These are phyloP conservation scores for Botrytis sinoallii DNA, from an alignment of 2,329 filamentous ascomycete species.

Conservation along the genomic window DNA sequence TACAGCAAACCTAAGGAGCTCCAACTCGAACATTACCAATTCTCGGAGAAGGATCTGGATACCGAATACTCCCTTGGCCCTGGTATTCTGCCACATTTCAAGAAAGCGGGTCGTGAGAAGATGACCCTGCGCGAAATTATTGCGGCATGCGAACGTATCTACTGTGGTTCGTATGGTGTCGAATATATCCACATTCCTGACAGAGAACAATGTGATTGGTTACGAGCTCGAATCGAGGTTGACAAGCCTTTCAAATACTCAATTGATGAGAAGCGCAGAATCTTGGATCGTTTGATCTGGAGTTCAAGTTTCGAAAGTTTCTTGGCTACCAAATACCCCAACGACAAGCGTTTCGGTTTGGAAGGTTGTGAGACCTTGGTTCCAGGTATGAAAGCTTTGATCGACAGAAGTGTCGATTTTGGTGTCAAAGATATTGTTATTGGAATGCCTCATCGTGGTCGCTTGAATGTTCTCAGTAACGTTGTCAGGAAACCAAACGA, in stretches of 20 bases:
- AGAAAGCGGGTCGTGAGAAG: conserved; percentile 81
- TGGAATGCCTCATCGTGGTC: conserved; percentile 98
- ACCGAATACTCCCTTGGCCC: conserved; percentile 89
- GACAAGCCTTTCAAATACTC: conserved; percentile 96
- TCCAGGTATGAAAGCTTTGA: conserved; percentile 98
- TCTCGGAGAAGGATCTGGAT: conserved; percentile 90
- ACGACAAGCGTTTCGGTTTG: conserved; percentile 98
- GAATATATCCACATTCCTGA: conserved; percentile 99
- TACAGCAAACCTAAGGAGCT: conserved; percentile 90
- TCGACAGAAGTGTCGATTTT: conserved; percentile 96
- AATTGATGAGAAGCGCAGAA: conserved; percentile 95
- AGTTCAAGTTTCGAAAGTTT: conserved; percentile 96
- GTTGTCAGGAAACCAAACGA: conserved; percentile 99
- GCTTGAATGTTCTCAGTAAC: conserved; percentile 96
- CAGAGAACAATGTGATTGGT: conserved; percentile 96
- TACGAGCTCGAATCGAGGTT: conserved; percentile 90
- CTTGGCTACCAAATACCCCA: conserved; percentile 95
- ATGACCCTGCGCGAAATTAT: conserved; percentile 97
- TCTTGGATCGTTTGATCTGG: conserved; percentile 97
- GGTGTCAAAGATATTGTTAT: conserved; percentile 99
- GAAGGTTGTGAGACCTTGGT: conserved; percentile 97
- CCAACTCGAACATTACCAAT: conserved; percentile 89
- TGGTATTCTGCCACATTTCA: conserved; percentile 92
- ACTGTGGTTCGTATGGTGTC: conserved; percentile 95
- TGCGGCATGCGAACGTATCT: conserved; percentile 87